Percentiles rank a stretch among this genome's conserved stretches.
Conservation (phyloP, 148 eudicot genomes). For the Cornus controversa region DNA sequence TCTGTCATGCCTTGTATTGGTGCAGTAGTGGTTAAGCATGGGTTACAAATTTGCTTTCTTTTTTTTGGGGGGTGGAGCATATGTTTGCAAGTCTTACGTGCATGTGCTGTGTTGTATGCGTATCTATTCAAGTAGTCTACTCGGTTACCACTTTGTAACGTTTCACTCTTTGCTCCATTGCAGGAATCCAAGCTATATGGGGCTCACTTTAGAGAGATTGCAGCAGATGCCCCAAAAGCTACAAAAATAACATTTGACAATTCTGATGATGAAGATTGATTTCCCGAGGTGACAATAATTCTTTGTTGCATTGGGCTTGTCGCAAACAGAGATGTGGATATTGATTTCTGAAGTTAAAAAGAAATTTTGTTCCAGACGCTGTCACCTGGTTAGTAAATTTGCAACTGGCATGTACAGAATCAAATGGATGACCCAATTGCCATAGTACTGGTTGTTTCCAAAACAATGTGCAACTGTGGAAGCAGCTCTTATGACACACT, state of each 20-base stretch:
- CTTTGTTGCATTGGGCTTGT: background rate
- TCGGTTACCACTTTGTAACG: too few relatives aligned
- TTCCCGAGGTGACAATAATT: conserved; percentile 12
- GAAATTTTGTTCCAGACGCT: too few relatives aligned
- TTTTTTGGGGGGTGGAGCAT: background rate
- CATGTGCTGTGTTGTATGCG: background rate
- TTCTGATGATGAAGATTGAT: conserved; percentile 67
- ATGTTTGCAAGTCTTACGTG: background rate
- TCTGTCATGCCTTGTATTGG: too few relatives aligned
- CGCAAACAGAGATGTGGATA: background rate
- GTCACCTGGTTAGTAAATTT: too few relatives aligned
- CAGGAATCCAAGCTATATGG: conserved; percentile 98
- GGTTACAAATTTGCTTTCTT: background rate
- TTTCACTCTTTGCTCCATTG: conserved; percentile 2
- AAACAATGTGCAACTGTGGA: too few relatives aligned
- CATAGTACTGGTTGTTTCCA: too few relatives aligned
- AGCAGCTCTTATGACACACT: too few relatives aligned
- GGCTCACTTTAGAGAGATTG: conserved; percentile 86
- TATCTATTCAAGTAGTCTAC: too few relatives aligned
- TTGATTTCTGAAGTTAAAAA: too few relatives aligned
- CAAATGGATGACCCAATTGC: too few relatives aligned
- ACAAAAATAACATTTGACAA: conserved; percentile 71
- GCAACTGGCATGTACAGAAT: too few relatives aligned
- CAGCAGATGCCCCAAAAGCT: conserved; percentile 89
- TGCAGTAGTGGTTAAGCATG: background rate